Percentiles rank a stretch among this genome's conserved stretches.
Conservation (phyloP, 495 filamentous ascomycete species). For the Trypethelium eluteriae region DNA sequence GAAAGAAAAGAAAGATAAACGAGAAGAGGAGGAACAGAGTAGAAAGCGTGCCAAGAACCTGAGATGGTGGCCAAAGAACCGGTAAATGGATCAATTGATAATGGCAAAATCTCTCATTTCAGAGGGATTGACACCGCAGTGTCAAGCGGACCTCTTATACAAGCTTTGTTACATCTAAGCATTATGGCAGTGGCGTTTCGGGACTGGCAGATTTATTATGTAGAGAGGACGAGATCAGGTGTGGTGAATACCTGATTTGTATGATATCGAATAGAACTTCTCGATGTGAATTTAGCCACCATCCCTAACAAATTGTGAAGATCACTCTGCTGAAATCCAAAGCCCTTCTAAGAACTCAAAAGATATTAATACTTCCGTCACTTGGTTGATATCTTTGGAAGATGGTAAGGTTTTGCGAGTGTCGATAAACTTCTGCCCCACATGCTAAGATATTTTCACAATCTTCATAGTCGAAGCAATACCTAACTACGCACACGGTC, state of each 20-base stretch:
- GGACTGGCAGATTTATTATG: not conserved
- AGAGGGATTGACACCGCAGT: no score
- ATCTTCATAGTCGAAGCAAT: conserved; percentile 81
- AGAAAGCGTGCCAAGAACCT: conserved; percentile 7
- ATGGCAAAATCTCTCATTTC: not conserved
- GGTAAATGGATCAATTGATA: not conserved
- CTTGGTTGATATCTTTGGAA: not conserved
- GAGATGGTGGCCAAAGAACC: conserved; percentile 4
- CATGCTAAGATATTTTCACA: not conserved
- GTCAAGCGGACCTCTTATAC: no score
- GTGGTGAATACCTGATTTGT: not conserved
- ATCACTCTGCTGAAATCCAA: not conserved
- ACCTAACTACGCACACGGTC: conserved; percentile 81
- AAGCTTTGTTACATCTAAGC: not conserved
- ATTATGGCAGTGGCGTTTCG: not conserved
- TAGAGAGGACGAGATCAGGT: not conserved
- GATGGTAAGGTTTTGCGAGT: not conserved
- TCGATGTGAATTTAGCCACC: not conserved
- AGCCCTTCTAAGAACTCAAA: not conserved
- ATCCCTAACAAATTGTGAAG: not conserved
- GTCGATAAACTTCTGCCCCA: not conserved
- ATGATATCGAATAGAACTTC: not conserved
- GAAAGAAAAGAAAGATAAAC: conserved; percentile 4
- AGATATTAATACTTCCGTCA: not conserved
- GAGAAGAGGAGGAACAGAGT: not conserved